Conservation (phyloP, 2,329 filamentous ascomycete genomes). For the Orbilia oligospora region DNA sequence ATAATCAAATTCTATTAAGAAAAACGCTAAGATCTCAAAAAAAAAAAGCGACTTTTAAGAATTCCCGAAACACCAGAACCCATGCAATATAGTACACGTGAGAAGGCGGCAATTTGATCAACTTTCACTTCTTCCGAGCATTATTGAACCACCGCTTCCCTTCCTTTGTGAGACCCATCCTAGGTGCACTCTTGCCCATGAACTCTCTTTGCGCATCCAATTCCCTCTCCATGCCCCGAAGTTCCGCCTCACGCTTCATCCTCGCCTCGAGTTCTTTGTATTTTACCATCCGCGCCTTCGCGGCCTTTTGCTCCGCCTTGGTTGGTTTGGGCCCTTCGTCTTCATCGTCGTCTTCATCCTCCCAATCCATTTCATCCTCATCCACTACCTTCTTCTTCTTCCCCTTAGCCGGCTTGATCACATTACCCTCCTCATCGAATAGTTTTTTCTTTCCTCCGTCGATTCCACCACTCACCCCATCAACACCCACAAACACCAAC, state of each 20-base stretch:
- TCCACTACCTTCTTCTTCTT: constrained; percentile 29
- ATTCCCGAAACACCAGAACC: constrained; percentile 33
- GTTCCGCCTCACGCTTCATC: constrained; percentile 78
- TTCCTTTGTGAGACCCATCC: constrained; percentile 67
- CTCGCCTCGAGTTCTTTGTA: constrained; percentile 88
- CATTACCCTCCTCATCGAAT: constrained; percentile 64
- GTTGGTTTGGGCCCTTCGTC: constrained; percentile 75
- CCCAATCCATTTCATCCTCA: constrained; percentile 63
- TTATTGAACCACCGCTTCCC: constrained; percentile 62
- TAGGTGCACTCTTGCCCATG: constrained; percentile 75
- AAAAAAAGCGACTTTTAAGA: constrained; percentile 30
- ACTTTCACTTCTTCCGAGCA: constrained; percentile 47
- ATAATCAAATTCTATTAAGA: constrained; percentile 15
- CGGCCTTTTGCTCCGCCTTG: constrained; percentile 68
- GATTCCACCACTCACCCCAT: constrained; percentile 49
- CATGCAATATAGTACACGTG: constrained; percentile 51
- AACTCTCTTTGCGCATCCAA: constrained; percentile 70
- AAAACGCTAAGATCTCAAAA: constrained; percentile 44
- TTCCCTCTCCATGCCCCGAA: constrained; percentile 73
- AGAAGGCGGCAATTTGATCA: neutral
- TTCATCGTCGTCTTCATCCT: constrained; percentile 70
- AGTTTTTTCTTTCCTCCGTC: constrained; percentile 65
- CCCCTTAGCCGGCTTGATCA: constrained; percentile 53
- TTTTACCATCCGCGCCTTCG: constrained; percentile 73
- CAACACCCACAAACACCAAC: constrained; percentile 68